phyloP scores from a whole-genome alignment of 805 yeast species.

The Barnettozyma sucrosica region DNA sequence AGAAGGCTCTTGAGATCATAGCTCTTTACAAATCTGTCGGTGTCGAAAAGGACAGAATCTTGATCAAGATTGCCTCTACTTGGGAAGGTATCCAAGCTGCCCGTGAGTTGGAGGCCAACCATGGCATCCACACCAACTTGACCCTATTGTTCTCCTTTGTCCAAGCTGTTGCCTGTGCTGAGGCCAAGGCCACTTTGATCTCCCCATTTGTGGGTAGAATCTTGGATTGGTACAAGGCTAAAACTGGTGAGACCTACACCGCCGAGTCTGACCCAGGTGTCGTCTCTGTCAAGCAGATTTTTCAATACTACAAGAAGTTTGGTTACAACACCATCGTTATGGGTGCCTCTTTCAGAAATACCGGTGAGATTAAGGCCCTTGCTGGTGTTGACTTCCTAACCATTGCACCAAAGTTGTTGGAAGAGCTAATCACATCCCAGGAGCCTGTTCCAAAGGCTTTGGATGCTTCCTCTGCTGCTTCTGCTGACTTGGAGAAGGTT shows the following conservation, averaged over 20 bases:
- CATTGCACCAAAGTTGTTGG: slow-evolving; percentile 88
- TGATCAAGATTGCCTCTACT: slow-evolving; percentile 95
- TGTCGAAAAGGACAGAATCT: slow-evolving; percentile 80
- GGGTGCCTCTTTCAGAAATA: slow-evolving; percentile 99
- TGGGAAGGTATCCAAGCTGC: slow-evolving; percentile 99
- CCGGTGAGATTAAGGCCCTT: slow-evolving; percentile 89
- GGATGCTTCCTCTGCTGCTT: slow-evolving; percentile 58
- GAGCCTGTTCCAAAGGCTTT: slow-evolving; percentile 79
- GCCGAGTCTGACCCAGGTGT: slow-evolving; percentile 95
- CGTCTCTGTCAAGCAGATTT: slow-evolving; percentile 76
- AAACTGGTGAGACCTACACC: slow-evolving; percentile 82
- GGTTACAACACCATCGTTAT: slow-evolving; percentile 96
- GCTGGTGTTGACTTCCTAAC: slow-evolving; percentile 98
- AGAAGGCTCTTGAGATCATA: slow-evolving; percentile 90
- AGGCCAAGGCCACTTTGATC: slow-evolving; percentile 90
- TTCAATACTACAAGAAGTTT: slow-evolving; percentile 96
- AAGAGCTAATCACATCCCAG: slow-evolving; percentile 73
- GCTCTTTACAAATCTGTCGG: slow-evolving; percentile 81
- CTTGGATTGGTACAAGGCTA: slow-evolving; percentile 95
- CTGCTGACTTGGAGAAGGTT: slow-evolving; percentile 60
- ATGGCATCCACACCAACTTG: slow-evolving; percentile 91
- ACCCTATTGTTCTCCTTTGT: slow-evolving; percentile 91
- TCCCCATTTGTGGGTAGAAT: slow-evolving; percentile 99
- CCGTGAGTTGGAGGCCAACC: slow-evolving; percentile 82
- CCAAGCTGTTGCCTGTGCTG: slow-evolving; percentile 99